Conservation (phyloP, 2,329 filamentous ascomycete genomes). For the Colletotrichum tropicicola region DNA sequence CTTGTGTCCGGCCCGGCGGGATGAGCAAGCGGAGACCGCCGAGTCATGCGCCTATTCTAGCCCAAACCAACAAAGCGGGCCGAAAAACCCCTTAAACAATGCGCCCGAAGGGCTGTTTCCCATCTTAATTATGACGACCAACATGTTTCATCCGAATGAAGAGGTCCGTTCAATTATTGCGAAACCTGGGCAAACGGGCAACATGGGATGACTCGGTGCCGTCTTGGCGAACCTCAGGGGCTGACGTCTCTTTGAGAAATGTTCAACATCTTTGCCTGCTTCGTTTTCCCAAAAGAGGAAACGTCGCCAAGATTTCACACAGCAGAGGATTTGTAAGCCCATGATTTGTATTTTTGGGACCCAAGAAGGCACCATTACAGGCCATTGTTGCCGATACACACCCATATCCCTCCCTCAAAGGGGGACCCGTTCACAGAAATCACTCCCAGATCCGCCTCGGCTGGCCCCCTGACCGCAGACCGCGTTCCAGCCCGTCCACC, state of each 20-base stretch:
- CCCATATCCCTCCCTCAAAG: background rate
- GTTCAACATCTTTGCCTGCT: no score
- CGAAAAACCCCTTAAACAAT: background rate
- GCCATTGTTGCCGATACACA: background rate
- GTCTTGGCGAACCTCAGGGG: background rate
- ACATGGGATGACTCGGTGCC: constrained; percentile 4
- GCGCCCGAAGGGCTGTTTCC: background rate
- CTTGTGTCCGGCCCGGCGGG: constrained; percentile 1
- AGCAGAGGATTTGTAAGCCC: no score
- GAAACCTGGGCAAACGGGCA: constrained; percentile 4
- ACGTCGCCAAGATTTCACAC: background rate
- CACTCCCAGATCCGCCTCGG: background rate
- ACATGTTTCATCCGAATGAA: constrained; percentile 8
- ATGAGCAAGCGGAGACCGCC: background rate
- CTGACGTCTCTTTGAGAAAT: background rate
- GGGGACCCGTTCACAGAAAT: background rate
- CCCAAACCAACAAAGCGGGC: background rate
- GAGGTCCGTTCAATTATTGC: background rate
- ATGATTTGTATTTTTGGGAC: background rate
- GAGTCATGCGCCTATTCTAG: background rate
- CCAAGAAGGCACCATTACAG: background rate
- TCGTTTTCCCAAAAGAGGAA: no score
- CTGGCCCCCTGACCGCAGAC: background rate
- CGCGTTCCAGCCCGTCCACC: constrained; percentile 39
- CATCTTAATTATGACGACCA: background rate